These are phyloP conservation scores for Saccharomyces hybrid DNA, from an alignment of 1,139 yeast species.

Conservation along the genomic window DNA sequence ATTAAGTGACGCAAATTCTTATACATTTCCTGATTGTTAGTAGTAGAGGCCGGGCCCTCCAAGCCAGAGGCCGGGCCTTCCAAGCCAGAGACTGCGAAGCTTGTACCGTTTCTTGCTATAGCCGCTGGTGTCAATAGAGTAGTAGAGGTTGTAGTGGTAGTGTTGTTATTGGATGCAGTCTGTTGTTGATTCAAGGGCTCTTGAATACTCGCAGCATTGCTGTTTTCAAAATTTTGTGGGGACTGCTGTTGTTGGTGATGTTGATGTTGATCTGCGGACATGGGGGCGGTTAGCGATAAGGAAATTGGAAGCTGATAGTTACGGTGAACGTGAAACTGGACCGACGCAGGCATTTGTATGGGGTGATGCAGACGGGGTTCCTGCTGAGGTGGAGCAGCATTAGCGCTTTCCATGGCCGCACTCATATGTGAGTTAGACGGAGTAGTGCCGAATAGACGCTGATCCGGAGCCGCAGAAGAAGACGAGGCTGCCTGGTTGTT, in stretches of 20 bases:
- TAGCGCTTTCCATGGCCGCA: not conserved
- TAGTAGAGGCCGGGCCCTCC: not conserved
- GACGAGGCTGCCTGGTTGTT: slow-evolving; percentile 4
- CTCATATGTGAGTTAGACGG: not conserved
- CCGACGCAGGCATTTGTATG: slow-evolving; percentile 1
- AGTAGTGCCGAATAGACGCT: slow-evolving; percentile 2
- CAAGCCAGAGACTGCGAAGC: not conserved
- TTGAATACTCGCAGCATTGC: not conserved
- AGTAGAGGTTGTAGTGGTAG: not conserved
- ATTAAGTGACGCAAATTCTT: slow-evolving; percentile 30
- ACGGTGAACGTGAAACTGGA: not conserved
- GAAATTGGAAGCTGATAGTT: slow-evolving; percentile 4
- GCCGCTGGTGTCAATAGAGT: slow-evolving; percentile 3
- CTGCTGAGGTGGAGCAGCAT: not conserved
- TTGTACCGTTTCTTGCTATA: not conserved
- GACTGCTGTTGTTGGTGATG: not conserved
- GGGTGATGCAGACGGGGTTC: not conserved
- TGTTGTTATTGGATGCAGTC: not conserved
- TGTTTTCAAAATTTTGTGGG: not conserved
- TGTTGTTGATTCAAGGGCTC: slow-evolving; percentile 1
- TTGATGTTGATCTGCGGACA: not conserved
- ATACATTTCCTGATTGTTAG: slow-evolving; percentile 12
- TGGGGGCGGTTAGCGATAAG: slow-evolving; percentile 1
- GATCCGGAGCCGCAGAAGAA: slow-evolving; percentile 2
- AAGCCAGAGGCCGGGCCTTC: not conserved